A percentile compares a stretch with the other conserved stretches of the same genome.
These are phyloP conservation scores for Hypoxylon sp. DNA, from an alignment of 2,329 filamentous ascomycete species.

Conservation along the genomic window DNA sequence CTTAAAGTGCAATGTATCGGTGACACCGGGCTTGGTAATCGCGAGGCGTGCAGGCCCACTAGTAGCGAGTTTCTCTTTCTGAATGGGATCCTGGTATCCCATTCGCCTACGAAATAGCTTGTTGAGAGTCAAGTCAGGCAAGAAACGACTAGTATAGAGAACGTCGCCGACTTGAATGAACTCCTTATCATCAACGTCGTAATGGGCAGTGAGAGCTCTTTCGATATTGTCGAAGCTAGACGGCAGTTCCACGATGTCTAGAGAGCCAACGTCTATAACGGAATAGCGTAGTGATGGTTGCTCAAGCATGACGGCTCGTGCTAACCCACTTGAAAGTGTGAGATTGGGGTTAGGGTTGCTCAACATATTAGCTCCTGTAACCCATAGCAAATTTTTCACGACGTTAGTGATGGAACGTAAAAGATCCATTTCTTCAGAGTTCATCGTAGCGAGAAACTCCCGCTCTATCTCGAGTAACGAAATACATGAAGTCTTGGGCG, in stretches of 20 bases:
- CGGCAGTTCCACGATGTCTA: too few species aligned
- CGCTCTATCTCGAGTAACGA: too few species aligned
- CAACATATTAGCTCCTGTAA: slow-evolving; percentile 32
- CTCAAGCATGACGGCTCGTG: slow-evolving; percentile 44
- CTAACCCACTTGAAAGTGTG: slow-evolving; percentile 33
- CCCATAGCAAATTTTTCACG: too few species aligned
- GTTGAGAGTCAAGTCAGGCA: neutral
- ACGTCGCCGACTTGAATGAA: neutral
- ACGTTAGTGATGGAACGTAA: too few species aligned
- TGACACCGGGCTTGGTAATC: neutral
- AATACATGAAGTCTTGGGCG: too few species aligned
- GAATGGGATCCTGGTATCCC: too few species aligned
- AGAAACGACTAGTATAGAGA: neutral
- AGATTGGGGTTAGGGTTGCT: slow-evolving; percentile 32
- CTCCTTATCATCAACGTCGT: slow-evolving; percentile 39
- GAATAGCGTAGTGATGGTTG: slow-evolving; percentile 36
- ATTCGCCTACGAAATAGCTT: too few species aligned
- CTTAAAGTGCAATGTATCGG: neutral
- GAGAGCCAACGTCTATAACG: slow-evolving; percentile 35
- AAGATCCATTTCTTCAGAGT: too few species aligned
- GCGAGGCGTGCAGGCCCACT: neutral
- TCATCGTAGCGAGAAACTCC: too few species aligned
- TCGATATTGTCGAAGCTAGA: too few species aligned
- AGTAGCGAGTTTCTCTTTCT: neutral
- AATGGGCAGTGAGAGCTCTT: neutral